These are phyloP conservation scores for Solanum dulcamara DNA, from an alignment of 257 asterid species.

Conservation along the genomic window DNA sequence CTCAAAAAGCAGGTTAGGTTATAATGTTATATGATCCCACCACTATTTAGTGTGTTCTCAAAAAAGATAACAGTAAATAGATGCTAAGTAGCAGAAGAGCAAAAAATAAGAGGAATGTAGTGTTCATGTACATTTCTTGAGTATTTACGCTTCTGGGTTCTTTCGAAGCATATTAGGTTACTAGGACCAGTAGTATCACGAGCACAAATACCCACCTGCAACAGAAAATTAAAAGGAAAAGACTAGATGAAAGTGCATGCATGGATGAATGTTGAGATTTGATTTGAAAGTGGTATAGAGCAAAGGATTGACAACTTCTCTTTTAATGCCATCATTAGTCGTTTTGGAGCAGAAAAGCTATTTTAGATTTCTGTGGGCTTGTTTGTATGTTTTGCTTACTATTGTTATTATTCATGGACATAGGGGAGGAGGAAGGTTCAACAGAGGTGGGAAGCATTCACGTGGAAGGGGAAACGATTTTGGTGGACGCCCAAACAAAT, in stretches of 20 bases:
- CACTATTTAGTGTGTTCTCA: background rate
- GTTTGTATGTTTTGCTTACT: background rate
- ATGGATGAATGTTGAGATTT: background rate
- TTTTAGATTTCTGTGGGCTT: too few relatives aligned
- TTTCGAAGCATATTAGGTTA: background rate
- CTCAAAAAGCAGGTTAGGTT: background rate
- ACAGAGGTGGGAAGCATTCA: conserved; percentile 67
- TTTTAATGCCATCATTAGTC: too few relatives aligned
- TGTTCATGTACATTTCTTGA: too few relatives aligned
- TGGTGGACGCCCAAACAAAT: conserved; percentile 38
- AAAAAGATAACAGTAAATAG: background rate
- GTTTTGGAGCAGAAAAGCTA: too few relatives aligned
- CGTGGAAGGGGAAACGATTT: conserved; percentile 58
- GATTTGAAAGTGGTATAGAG: too few relatives aligned
- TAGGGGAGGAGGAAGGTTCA: conserved; percentile 77
- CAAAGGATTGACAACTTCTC: too few relatives aligned
- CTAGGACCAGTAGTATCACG: background rate
- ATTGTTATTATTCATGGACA: background rate
- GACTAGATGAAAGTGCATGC: background rate
- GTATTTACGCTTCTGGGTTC: too few relatives aligned
- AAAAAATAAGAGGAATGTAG: too few relatives aligned
- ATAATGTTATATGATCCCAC: background rate
- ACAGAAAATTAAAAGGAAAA: too few relatives aligned
- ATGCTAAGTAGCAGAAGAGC: too few relatives aligned
- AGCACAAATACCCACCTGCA: background rate